Evolutionary conservation across 257 asterid species (phyloP).

Genomic region (Solanum raphanifolium): DNA sequence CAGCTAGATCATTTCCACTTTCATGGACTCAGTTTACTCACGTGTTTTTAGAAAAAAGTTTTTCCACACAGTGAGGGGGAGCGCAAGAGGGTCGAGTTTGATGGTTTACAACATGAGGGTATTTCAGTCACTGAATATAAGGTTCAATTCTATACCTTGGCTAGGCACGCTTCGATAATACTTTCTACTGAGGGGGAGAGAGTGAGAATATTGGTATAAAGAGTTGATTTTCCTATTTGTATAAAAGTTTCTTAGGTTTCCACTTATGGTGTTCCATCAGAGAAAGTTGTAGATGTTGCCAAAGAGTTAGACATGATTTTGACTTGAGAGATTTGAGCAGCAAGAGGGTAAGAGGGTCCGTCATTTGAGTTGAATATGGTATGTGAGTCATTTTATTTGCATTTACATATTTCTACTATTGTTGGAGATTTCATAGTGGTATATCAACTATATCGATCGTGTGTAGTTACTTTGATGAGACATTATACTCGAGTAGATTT

Average conservation of each 20-base stretch:
- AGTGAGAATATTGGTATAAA: neutral
- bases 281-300: neutral
- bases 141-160: neutral
- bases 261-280: neutral
- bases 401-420: neutral
- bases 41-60: too few species aligned
- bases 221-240: neutral
- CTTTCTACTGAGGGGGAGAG: neutral
- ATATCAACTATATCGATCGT: too few species aligned
- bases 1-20: too few species aligned
- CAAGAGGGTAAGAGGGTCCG: neutral
- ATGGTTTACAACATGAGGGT: neutral
- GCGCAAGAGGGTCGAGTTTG: neutral
- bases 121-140: neutral
- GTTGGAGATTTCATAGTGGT: neutral
- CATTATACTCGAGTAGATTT: neutral
- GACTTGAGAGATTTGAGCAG: neutral
- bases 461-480: neutral
- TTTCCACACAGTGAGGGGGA: neutral
- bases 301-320: neutral
- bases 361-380: neutral
- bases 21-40: neutral
- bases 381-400: neutral
- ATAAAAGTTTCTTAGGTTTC: neutral
- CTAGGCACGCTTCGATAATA: neutral